phyloP scores from a whole-genome alignment of 768 basidiomycete species.

The Leccinum arenicola region DNA sequence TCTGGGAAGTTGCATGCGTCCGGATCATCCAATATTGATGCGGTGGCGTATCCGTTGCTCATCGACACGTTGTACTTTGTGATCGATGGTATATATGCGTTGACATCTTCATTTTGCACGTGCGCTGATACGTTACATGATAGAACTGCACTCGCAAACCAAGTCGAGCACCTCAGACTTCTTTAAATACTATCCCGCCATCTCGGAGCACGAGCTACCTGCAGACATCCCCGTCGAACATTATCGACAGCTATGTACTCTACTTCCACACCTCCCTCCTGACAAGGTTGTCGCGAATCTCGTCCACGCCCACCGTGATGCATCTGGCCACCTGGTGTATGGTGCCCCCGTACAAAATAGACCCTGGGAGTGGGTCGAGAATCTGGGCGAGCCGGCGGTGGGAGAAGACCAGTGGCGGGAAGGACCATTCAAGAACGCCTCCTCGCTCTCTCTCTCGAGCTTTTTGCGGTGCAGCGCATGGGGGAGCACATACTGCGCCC shows the following conservation, averaged over 20 bases:
- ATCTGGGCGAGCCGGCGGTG: constrained; percentile 50
- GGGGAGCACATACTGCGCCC: too few species aligned
- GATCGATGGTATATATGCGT: constrained; percentile 56
- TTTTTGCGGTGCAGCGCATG: too few species aligned
- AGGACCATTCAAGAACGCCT: too few species aligned
- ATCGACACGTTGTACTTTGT: constrained; percentile 74
- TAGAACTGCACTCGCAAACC: constrained; percentile 62
- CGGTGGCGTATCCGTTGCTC: constrained; percentile 60
- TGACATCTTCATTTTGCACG: too few species aligned
- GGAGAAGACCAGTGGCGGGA: constrained; percentile 42
- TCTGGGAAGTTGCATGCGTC: constrained; percentile 51
- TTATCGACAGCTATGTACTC: constrained; percentile 51
- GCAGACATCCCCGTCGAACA: constrained; percentile 54
- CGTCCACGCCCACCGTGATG: constrained; percentile 55
- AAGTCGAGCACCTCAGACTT: constrained; percentile 54
- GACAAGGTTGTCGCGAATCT: constrained; percentile 55
- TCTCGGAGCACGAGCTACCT: constrained; percentile 51
- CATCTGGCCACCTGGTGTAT: constrained; percentile 46
- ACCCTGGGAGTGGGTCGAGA: constrained; percentile 88
- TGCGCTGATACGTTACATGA: background rate
- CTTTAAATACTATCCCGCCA: constrained; percentile 62
- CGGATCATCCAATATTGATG: constrained; percentile 47
- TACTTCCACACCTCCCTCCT: constrained; percentile 56
- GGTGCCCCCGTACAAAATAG: constrained; percentile 57
- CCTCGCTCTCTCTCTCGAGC: too few species aligned